Base-by-base conservation (phyloP, 768 basidiomycete genomes). In the Tricholoma terreum region DNA sequence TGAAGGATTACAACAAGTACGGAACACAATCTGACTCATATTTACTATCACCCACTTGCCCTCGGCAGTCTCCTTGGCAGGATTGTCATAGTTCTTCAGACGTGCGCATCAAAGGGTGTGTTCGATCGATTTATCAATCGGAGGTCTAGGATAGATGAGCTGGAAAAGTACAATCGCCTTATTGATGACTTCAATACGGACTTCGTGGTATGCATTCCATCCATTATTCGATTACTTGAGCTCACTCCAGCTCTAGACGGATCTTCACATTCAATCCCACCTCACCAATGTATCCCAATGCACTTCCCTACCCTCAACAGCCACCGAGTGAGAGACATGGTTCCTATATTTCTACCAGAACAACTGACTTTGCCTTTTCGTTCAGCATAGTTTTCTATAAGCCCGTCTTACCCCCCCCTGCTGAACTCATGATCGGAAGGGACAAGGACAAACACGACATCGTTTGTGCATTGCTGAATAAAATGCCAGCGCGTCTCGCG, bases 321-420 rank as follows among this genome's bases (percentile, higher is more conserved):
- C 52, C 19, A 21, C 36, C 42, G 38, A 9, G 52, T 54, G 31
- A 42, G 52, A 43, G 27, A n/a, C 7, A 54, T 42, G 31, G n/a
- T 40, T 42, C 34, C 12, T 17, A n/a, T 43, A 40, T 54, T 8
- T 27, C 14, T 21, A 24, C 10, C 52, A 31, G 14, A 42, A 27
- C 7, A n/a, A 15, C 43, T 21, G 43, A 22, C 48, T 27, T 2
- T 15, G 22, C 36, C 52, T 24, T 19, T 17, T 19, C 12, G 15
- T 43, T 45, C 43, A 45, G 54, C 17, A 22, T 19, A 15, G 45
- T 55, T n/a, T 45, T 55, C 43, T 46, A 31, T 42, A 46, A 55
- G 19, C 54, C 54, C 8, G n/a, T 48, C 5, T 55, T 55, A 55
- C 54, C 54, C 24, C 45, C 54, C 19, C 54, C 31, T 34, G 30